phyloP scores from a whole-genome alignment of 495 filamentous ascomycete species.

The Penicillium arizonense region DNA sequence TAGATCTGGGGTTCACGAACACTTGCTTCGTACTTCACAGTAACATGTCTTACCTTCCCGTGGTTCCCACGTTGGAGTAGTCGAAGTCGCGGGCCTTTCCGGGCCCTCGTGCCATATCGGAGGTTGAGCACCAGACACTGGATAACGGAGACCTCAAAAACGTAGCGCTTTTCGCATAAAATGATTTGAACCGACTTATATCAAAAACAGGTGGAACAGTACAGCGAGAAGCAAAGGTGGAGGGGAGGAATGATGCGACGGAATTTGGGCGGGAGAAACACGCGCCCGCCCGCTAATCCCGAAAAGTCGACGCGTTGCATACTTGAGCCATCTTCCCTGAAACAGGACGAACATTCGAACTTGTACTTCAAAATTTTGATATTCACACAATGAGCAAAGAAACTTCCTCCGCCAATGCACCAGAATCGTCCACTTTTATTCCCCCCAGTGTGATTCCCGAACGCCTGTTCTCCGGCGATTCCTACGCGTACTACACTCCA shows the following conservation, averaged over 20 bases:
- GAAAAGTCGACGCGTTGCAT: slow-evolving; percentile 42
- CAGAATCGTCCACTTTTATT: slow-evolving; percentile 54
- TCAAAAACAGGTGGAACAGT: no score
- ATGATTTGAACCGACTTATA: no score
- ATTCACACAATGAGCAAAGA: not conserved
- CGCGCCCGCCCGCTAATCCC: slow-evolving; percentile 40
- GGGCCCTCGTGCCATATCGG: slow-evolving; percentile 46
- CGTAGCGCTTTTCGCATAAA: not conserved
- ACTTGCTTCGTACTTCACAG: not conserved
- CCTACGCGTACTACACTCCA: slow-evolving; percentile 83
- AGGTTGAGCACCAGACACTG: slow-evolving; percentile 1
- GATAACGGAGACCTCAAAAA: not conserved
- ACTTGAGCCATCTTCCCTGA: not conserved
- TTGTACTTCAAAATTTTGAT: not conserved
- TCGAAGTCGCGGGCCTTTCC: slow-evolving; percentile 56
- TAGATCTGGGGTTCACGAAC: slow-evolving; percentile 1
- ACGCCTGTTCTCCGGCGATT: slow-evolving; percentile 64
- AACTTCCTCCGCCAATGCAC: not conserved
- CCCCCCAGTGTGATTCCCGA: slow-evolving; percentile 70
- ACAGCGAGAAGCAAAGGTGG: slow-evolving; percentile 7
- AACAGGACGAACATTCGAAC: not conserved
- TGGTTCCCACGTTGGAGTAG: slow-evolving; percentile 62
- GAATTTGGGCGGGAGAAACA: slow-evolving; percentile 34
- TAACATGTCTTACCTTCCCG: slow-evolving; percentile 52
- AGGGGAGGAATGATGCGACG: slow-evolving; percentile 29